Evolutionary conservation across 768 basidiomycete genomes (phyloP).

Genomic region (Mycena kentingensis): DNA sequence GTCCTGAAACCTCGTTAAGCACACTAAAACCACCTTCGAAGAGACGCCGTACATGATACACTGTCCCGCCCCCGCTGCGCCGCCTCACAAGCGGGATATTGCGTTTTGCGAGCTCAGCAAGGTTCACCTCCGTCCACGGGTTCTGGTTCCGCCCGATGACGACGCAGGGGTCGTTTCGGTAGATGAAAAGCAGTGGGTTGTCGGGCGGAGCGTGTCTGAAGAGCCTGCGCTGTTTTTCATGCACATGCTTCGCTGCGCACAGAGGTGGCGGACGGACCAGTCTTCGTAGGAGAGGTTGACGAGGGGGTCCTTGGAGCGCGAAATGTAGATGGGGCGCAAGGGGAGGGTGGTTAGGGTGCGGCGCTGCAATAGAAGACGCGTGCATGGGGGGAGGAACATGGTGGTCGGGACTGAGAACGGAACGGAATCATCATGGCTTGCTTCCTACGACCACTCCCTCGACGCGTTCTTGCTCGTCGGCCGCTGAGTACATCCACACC

Average conservation of each 20-base stretch:
- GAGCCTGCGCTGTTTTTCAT: constrained; percentile 28
- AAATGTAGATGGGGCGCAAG: constrained; percentile 64
- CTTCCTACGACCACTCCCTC: background rate
- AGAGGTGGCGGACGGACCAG: constrained; percentile 54
- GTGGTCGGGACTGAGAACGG: background rate
- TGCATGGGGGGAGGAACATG: background rate
- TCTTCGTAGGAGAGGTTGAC: constrained; percentile 92
- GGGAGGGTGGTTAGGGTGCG: background rate
- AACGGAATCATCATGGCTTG: background rate
- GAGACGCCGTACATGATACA: constrained; percentile 78
- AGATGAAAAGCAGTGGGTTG: constrained; percentile 79
- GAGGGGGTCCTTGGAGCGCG: constrained; percentile 77
- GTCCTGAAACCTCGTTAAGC: constrained; percentile 57
- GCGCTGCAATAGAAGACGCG: background rate
- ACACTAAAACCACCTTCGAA: background rate
- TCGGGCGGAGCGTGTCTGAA: constrained; percentile 73
- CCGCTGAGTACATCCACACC: constrained; percentile 20
- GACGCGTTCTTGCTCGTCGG: constrained; percentile 1
- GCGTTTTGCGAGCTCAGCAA: constrained; percentile 51
- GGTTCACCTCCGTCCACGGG: constrained; percentile 96
- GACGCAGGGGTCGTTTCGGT: constrained; percentile 86
- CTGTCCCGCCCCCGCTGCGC: constrained; percentile 91
- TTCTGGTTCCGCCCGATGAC: constrained; percentile 97
- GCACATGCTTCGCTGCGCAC: background rate
- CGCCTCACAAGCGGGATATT: constrained; percentile 79